Percentiles rank a stretch among this genome's conserved stretches.
phyloP scores from a whole-genome alignment of 306 rosid species.

The Prosopis cineraria region DNA sequence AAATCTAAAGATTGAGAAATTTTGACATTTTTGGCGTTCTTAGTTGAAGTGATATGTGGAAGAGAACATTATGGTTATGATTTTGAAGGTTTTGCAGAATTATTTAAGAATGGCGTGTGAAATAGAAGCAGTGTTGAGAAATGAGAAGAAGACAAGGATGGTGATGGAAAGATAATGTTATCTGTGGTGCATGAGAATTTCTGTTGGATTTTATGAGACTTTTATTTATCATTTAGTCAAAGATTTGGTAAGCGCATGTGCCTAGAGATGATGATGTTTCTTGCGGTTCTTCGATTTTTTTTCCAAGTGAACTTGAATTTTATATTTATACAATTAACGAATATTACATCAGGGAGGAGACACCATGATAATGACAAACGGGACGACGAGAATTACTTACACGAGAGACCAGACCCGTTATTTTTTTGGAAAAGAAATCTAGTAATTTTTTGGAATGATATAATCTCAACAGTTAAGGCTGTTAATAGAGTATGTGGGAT shows the following conservation, averaged over 20 bases:
- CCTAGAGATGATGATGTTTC: conserved; percentile 26
- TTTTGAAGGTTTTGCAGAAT: not conserved
- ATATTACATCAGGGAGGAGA: conserved; percentile 5
- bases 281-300: conserved; percentile 12
- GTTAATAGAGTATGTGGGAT: too few species aligned
- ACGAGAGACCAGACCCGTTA: not conserved
- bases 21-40: not conserved
- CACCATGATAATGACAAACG: conserved; percentile 32
- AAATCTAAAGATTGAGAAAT: not conserved
- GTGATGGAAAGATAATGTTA: conserved; percentile 30
- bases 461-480: too few species aligned
- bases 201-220: not conserved
- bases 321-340: not conserved
- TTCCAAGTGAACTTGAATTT: not conserved
- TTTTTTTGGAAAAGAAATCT: too few species aligned
- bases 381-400: not conserved
- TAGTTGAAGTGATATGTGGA: not conserved
- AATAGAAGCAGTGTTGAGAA: conserved; percentile 32
- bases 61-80: not conserved
- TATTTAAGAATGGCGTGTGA: conserved; percentile 31
- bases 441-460: too few species aligned
- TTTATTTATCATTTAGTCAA: conserved; percentile 24
- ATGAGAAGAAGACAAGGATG: conserved; percentile 28
- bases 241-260: conserved; percentile 35
- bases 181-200: not conserved